These are phyloP conservation scores for Diaporthe vexans DNA, from an alignment of 2,329 filamentous ascomycete species.

Conservation along the genomic window DNA sequence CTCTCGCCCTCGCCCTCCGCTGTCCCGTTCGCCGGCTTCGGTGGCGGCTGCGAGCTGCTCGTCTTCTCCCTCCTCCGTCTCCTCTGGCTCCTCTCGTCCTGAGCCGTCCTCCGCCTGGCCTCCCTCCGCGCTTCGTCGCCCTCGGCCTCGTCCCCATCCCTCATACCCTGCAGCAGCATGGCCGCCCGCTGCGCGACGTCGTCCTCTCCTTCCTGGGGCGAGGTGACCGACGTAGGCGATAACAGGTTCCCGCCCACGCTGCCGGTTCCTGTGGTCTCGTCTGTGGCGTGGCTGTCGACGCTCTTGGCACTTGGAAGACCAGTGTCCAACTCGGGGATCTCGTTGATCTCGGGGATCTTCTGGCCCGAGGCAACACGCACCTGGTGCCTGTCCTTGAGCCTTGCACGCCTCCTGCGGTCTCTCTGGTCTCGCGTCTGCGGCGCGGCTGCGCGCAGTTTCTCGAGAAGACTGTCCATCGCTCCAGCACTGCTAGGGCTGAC, in stretches of 20 bases:
- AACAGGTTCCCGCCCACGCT: slow-evolving; percentile 58
- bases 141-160: slow-evolving; percentile 70
- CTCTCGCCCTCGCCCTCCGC: slow-evolving; percentile 60
- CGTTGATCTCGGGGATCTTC: slow-evolving; percentile 81
- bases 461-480: slow-evolving; percentile 94
- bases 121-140: slow-evolving; percentile 71
- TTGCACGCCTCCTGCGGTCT: slow-evolving; percentile 86
- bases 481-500: slow-evolving; percentile 82
- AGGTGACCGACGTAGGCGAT: slow-evolving; percentile 49
- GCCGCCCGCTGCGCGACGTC: slow-evolving; percentile 90
- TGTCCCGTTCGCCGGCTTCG: slow-evolving; percentile 60
- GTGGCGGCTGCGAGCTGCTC: slow-evolving; percentile 48
- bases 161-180: slow-evolving; percentile 85
- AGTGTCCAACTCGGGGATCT: slow-evolving; percentile 70
- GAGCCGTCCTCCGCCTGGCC: slow-evolving; percentile 77
- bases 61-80: slow-evolving; percentile 76
- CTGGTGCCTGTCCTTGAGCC: slow-evolving; percentile 91
- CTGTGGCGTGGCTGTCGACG: slow-evolving; percentile 55
- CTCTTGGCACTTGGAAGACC: slow-evolving; percentile 49
- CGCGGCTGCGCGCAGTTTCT: slow-evolving; percentile 94
- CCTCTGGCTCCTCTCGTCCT: slow-evolving; percentile 80
- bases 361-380: slow-evolving; percentile 91
- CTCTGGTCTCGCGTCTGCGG: slow-evolving; percentile 91
- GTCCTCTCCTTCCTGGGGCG: slow-evolving; percentile 65
- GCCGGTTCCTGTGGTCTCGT: slow-evolving; percentile 65